phyloP scores from a whole-genome alignment of 257 asterid species.

The Solanum paucissectum region DNA sequence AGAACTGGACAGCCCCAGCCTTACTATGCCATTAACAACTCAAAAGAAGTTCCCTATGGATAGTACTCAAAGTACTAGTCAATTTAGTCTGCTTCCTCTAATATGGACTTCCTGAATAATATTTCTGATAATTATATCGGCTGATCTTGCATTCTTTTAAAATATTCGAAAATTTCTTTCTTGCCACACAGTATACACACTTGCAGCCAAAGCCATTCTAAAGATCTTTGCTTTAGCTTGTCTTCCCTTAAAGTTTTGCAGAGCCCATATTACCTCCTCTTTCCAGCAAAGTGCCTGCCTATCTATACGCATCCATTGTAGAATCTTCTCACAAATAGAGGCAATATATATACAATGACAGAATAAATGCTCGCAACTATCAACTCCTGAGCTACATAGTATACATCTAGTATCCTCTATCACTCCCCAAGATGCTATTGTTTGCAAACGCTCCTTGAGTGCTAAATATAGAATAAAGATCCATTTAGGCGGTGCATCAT shows the following conservation, averaged over 20 bases:
- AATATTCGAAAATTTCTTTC: background rate
- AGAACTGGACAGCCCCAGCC: background rate
- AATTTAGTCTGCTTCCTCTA: background rate
- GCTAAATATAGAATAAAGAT: too few species aligned
- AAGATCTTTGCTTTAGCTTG: background rate
- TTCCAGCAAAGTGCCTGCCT: too few species aligned
- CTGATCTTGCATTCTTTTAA: background rate
- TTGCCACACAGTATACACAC: background rate
- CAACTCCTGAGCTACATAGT: too few species aligned
- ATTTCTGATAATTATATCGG: too few species aligned
- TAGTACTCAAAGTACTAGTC: background rate
- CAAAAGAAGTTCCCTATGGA: background rate
- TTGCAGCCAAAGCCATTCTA: background rate
- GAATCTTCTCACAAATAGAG: too few species aligned
- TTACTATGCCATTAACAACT: background rate
- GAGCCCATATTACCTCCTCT: background rate
- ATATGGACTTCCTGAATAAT: background rate
- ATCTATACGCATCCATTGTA: too few species aligned
- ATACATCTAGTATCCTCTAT: too few species aligned
- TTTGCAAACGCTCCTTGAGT: too few species aligned
- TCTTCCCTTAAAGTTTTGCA: background rate
- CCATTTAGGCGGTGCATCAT: too few species aligned
- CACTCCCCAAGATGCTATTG: too few species aligned
- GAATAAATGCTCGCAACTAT: too few species aligned
- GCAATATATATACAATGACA: too few species aligned